Evolutionary conservation across 1,284 basidiomycete genomes (phyloP), one percentile per base, ranked within the genome.

Genomic region (Sanghuangporus sanghuang): DNA sequence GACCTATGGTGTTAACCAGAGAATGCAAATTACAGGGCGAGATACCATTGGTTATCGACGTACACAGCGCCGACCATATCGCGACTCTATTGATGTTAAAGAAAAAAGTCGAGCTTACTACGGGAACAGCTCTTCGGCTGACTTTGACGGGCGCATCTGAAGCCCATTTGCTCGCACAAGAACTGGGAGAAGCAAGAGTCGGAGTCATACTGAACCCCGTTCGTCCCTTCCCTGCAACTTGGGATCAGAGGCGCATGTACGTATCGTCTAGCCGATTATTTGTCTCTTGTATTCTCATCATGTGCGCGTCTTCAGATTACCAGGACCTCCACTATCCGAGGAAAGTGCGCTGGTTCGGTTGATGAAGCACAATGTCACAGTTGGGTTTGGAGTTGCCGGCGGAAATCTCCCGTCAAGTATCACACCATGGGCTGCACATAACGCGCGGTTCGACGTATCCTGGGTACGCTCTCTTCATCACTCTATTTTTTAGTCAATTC

Each of bases 91-190:
- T 96, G 48, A 77, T 83, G 39, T 75, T 96, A 62, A 93, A 93
- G 77, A 76, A 78, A 16, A 85, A 92, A 65, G 81, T 92, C 18
- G 90, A 93, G 62, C 77, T 78, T 49, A 78, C 77, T 40, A 81
- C 82, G 3, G 81, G 84, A 0, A 80, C 81, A 18, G 74, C 75
- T 11, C 80, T 89, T 74, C 79, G 80, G 57, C 78, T 90, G 77
- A 84, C 88, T 1, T 85, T 94, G 68, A 77, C 83, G 40, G 91
- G 92, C 5, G 93, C 85, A 0, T 78, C 83, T 0, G 93, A 96
- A 74, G 83, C 90, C 3, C 82, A 91, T 73, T 75, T 90, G 38
- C 73, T 96, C 52, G 93, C 93, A 0, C 73, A 83, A 42, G 87
- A 95, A 67, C 84, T 96, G 44, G 84, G 89, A 68, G 72, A 73